Evolutionary conservation across 306 rosid species (phyloP).

Genomic region (Hylodesmum podocarpum): DNA sequence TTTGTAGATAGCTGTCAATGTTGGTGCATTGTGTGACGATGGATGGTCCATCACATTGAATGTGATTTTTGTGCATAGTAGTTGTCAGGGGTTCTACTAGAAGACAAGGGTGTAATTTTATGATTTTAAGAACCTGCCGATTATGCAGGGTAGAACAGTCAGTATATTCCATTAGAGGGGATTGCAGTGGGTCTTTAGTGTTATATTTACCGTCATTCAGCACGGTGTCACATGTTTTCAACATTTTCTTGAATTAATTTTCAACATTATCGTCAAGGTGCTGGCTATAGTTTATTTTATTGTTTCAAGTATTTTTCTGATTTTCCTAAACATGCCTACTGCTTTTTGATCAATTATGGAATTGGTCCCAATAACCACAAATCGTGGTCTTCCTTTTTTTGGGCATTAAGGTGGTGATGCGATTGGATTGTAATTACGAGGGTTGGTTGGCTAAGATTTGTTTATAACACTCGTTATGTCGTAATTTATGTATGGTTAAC

Average conservation of each 20-base stretch:
- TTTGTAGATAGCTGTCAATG: slow-evolving; percentile 61
- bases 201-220: slow-evolving; percentile 17
- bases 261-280: neutral
- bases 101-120: slow-evolving; percentile 43
- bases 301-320: neutral
- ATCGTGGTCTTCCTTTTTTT: neutral
- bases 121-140: slow-evolving; percentile 54
- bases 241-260: slow-evolving; percentile 24
- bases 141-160: slow-evolving; percentile 56
- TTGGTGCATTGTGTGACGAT: slow-evolving; percentile 51
- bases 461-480: neutral
- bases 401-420: neutral
- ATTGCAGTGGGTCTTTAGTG: slow-evolving; percentile 28
- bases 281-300: neutral
- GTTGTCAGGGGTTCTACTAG: slow-evolving; percentile 49
- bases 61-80: slow-evolving; percentile 79
- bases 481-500: neutral
- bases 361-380: slow-evolving; percentile 5
- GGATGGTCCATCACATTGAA: slow-evolving; percentile 53
- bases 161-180: slow-evolving; percentile 47
- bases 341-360: neutral
- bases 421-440: neutral
- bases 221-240: slow-evolving; percentile 16
- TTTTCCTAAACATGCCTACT: neutral
- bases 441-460: neutral